A percentile compares a stretch with the other conserved stretches of the same genome.
Evolutionary conservation across 1,139 yeast genomes (phyloP).

Genomic region (Suhomyces bokatorum): DNA sequence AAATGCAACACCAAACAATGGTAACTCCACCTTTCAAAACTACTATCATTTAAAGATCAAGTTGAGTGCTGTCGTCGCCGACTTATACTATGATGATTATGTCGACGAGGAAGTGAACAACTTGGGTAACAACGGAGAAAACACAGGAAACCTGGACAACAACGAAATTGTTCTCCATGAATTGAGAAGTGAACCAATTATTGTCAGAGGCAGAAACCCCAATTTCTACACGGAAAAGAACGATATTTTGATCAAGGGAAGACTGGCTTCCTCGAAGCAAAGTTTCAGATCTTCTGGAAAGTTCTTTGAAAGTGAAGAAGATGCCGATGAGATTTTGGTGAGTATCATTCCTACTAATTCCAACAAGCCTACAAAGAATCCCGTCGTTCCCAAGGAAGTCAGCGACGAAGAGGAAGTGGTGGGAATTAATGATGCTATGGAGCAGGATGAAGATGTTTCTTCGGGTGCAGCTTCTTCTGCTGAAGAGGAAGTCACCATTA

Average conservation of each 20-base stretch:
- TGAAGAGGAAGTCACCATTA: conserved; percentile 7
- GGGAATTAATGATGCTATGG: conserved; percentile 3
- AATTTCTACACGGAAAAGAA: conserved; percentile 59
- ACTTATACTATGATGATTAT: conserved; percentile 44
- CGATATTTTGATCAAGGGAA: conserved; percentile 41
- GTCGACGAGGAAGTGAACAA: conserved; percentile 31
- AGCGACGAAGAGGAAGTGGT: conserved; percentile 2
- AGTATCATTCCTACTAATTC: background rate
- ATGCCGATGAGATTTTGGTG: conserved; percentile 6
- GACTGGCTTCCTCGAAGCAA: conserved; percentile 15
- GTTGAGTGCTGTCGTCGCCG: conserved; percentile 48
- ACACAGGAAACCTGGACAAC: conserved; percentile 21
- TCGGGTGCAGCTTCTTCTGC: conserved; percentile 8
- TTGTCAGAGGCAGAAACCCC: conserved; percentile 68
- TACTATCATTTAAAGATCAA: conserved; percentile 52
- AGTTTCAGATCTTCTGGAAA: conserved; percentile 16
- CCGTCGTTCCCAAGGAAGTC: background rate
- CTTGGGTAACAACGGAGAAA: conserved; percentile 9
- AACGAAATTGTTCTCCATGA: conserved; percentile 40
- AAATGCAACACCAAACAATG: conserved; percentile 66
- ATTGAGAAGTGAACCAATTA: conserved; percentile 49
- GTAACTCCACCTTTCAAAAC: conserved; percentile 56
- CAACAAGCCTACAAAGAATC: background rate
- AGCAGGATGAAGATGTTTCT: conserved; percentile 13
- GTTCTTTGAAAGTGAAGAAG: conserved; percentile 11